phyloP scores from a whole-genome alignment of 176 grass and related monocot species.

The Tillandsia fasciculata region DNA sequence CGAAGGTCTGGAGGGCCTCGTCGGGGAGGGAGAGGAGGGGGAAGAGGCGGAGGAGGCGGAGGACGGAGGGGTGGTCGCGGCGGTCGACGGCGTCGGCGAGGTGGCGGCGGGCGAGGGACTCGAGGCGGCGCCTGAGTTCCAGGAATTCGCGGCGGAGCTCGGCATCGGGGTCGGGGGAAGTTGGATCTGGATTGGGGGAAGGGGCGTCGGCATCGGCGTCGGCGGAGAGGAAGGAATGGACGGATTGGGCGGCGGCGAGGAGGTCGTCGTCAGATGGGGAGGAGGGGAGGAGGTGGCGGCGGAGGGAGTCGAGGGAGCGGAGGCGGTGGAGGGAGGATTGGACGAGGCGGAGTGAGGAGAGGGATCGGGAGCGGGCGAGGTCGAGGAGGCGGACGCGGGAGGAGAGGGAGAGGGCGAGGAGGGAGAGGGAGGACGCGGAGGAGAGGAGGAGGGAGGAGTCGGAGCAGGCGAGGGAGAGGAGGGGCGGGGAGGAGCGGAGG shows the following conservation, averaged over 20 bases:
- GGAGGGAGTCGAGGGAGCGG: constrained; percentile 55
- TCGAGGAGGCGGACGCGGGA: constrained; percentile 71
- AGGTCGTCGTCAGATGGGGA: constrained; percentile 67
- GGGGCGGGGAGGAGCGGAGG: constrained; percentile 51
- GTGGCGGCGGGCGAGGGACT: constrained; percentile 54
- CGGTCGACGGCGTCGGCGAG: constrained; percentile 59
- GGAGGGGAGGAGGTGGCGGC: constrained; percentile 47
- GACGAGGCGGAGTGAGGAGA: constrained; percentile 42
- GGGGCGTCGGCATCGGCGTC: constrained; percentile 62
- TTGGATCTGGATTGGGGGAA: constrained; percentile 24
- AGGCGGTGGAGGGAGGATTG: constrained; percentile 61
- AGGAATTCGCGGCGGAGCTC: constrained; percentile 72
- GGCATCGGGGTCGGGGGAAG: constrained; percentile 30
- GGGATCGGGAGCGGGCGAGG: constrained; percentile 52
- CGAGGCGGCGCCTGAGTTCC: constrained; percentile 58
- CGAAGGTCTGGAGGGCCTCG: constrained; percentile 74
- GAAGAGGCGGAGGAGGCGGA: constrained; percentile 66
- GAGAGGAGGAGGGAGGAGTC: constrained; percentile 53
- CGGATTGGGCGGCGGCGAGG: constrained; percentile 36
- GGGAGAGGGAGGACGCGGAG: constrained; percentile 49
- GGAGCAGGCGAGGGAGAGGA: constrained; percentile 67
- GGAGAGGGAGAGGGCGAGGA: constrained; percentile 54
- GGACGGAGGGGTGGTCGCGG: constrained; percentile 59
- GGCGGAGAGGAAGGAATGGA: constrained; percentile 62
- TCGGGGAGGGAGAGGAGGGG: constrained; percentile 58